Evolutionary conservation across 495 filamentous ascomycete species (phyloP).

Genomic region (Cercophora scortea): DNA sequence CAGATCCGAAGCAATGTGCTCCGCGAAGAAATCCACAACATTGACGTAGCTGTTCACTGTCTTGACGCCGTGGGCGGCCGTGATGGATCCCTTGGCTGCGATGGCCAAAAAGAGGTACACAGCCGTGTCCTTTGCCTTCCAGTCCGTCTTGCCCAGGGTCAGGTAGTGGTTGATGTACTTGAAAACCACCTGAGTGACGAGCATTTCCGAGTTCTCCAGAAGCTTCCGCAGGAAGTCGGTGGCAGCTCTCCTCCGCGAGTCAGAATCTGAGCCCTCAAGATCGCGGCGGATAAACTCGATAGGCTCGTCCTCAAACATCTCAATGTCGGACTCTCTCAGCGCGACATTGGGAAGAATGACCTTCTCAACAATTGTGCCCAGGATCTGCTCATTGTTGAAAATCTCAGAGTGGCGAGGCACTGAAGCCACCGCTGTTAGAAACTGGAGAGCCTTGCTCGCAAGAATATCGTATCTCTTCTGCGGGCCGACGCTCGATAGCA

Average conservation of each 20-base stretch:
- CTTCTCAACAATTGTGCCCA: constrained; percentile 84
- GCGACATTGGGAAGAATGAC: constrained; percentile 90
- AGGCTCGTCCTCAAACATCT: constrained; percentile 95
- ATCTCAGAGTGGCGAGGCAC: constrained; percentile 66
- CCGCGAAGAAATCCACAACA: constrained; percentile 87
- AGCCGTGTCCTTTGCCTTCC: constrained; percentile 96
- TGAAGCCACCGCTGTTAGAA: constrained; percentile 80
- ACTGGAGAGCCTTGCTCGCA: constrained; percentile 89
- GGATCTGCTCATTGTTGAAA: constrained; percentile 71
- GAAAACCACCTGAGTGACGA: constrained; percentile 74
- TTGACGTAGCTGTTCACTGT: constrained; percentile 78
- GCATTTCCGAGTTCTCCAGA: constrained; percentile 74
- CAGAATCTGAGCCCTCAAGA: constrained; percentile 91
- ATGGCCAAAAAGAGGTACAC: constrained; percentile 92
- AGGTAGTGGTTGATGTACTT: constrained; percentile 77
- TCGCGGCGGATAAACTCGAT: constrained; percentile 97
- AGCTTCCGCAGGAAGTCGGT: constrained; percentile 88
- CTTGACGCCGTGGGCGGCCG: constrained; percentile 77
- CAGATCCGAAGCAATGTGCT: constrained; percentile 78
- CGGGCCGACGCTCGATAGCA: constrained; percentile 76
- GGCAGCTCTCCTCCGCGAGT: constrained; percentile 82
- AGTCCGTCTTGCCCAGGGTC: constrained; percentile 61
- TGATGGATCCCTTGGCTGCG: constrained; percentile 81
- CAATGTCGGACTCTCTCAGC: constrained; percentile 84
- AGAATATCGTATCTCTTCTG: constrained; percentile 91